A percentile compares a stretch with the other conserved stretches of the same genome.
These are phyloP conservation scores for Debaryomyces subglobosus DNA, from an alignment of 1,139 yeast genomes.

Conservation along the genomic window DNA sequence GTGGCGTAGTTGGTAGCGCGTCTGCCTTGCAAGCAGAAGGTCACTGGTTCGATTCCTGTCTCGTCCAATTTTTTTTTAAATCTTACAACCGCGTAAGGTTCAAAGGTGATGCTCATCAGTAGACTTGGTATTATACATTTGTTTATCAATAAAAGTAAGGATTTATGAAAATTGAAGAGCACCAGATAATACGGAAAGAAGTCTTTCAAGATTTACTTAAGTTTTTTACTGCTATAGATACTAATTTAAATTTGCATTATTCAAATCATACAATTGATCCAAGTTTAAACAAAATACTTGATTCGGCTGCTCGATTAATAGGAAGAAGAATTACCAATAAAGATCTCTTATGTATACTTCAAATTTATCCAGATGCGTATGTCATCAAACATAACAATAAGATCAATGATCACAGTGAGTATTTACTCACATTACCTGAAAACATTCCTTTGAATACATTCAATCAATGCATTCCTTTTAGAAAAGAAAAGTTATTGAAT, in stretches of 20 bases:
- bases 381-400: constrained; percentile 12
- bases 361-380: constrained; percentile 20
- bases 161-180: neutral
- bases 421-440: constrained; percentile 7
- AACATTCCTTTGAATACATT: constrained; percentile 1
- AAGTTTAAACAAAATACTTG: constrained; percentile 20
- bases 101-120: neutral
- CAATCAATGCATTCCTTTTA: constrained; percentile 35
- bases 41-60: constrained; percentile 70
- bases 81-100: constrained; percentile 10
- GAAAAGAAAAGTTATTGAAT: constrained; percentile 55
- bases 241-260: constrained; percentile 27
- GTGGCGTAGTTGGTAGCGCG: constrained; percentile 79
- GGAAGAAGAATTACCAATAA: constrained; percentile 18
- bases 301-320: constrained; percentile 24
- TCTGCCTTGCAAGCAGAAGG: constrained; percentile 69
- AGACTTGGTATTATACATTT: neutral
- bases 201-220: constrained; percentile 6
- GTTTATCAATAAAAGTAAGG: neutral
- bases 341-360: constrained; percentile 22
- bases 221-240: constrained; percentile 27
- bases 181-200: neutral
- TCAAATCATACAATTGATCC: constrained; percentile 31
- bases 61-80: constrained; percentile 48
- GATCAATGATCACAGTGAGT: neutral